These are phyloP conservation scores for Spongospora subterranea DNA, from an alignment of 208 protist species.

Conservation along the genomic window DNA sequence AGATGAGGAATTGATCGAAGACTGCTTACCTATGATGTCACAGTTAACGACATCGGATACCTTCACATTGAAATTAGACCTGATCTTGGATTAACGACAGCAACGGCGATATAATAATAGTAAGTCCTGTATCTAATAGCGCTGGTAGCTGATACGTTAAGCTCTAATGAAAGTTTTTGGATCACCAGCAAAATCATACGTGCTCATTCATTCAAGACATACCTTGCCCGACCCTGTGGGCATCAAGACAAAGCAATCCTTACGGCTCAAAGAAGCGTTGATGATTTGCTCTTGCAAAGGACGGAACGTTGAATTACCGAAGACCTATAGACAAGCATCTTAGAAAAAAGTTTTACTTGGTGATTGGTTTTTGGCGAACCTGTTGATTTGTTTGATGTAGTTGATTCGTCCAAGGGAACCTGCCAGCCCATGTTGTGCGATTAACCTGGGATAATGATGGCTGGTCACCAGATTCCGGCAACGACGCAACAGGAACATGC, in stretches of 20 bases:
- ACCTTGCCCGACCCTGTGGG: conserved; percentile 67
- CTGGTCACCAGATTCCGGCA: no score
- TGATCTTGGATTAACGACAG: conserved; percentile 74
- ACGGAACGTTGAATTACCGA: conserved; percentile 39
- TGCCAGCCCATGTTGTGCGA: neutral
- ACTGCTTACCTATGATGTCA: neutral
- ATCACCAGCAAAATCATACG: neutral
- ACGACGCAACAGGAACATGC: no score
- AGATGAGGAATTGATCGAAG: neutral
- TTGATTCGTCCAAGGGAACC: neutral
- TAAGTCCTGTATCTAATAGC: conserved; percentile 28
- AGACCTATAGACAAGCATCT: conserved; percentile 35
- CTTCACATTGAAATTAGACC: conserved; percentile 51
- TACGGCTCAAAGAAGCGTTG: conserved; percentile 19
- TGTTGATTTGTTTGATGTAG: neutral
- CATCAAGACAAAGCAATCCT: conserved; percentile 70
- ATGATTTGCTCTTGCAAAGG: conserved; percentile 58
- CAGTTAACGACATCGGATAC: neutral
- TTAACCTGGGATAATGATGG: no score
- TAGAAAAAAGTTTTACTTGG: neutral
- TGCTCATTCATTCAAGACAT: neutral
- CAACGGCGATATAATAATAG: conserved; percentile 70
- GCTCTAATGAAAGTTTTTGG: neutral
- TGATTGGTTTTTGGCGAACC: neutral
- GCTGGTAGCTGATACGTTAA: conserved; percentile 70